phyloP scores from a whole-genome alignment of 805 yeast species.

The Saccharomycodes ludwigii region DNA sequence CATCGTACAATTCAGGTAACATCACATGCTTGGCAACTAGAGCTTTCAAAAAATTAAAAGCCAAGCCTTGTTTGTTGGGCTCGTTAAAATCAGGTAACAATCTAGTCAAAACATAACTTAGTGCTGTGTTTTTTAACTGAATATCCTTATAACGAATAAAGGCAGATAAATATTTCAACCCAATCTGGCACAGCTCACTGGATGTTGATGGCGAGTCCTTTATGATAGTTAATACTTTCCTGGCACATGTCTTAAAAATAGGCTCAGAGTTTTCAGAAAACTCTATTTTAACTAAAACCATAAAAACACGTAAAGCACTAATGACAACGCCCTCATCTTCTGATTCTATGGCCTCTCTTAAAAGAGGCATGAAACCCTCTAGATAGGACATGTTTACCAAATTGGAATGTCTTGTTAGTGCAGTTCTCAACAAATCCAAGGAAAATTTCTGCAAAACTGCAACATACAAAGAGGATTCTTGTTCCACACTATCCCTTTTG shows the following conservation, averaged over 20 bases:
- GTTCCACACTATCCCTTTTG: constrained; percentile 39
- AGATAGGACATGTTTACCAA: constrained; percentile 50
- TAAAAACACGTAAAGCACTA: constrained; percentile 52
- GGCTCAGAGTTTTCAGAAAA: constrained; percentile 36
- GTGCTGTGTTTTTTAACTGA: constrained; percentile 53
- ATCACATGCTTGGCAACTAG: constrained; percentile 60
- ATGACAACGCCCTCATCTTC: constrained; percentile 70
- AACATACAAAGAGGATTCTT: constrained; percentile 43
- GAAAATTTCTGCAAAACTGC: constrained; percentile 63
- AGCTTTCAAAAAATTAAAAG: constrained; percentile 73
- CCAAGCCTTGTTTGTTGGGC: constrained; percentile 78
- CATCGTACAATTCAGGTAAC: constrained; percentile 83
- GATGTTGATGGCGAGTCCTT: constrained; percentile 70
- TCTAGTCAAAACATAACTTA: constrained; percentile 59
- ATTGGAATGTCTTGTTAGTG: constrained; percentile 49
- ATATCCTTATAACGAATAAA: constrained; percentile 61
- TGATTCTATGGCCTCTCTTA: constrained; percentile 47
- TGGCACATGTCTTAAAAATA: constrained; percentile 47
- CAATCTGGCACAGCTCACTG: constrained; percentile 67
- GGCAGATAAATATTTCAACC: constrained; percentile 61
- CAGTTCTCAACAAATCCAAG: constrained; percentile 61
- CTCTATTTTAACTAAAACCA: constrained; percentile 47
- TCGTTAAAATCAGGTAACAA: constrained; percentile 82
- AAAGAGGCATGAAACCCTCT: constrained; percentile 61
- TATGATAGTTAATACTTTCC: constrained; percentile 47